These are phyloP conservation scores for Pichia insulana DNA, from an alignment of 805 yeast species.

Conservation along the genomic window DNA sequence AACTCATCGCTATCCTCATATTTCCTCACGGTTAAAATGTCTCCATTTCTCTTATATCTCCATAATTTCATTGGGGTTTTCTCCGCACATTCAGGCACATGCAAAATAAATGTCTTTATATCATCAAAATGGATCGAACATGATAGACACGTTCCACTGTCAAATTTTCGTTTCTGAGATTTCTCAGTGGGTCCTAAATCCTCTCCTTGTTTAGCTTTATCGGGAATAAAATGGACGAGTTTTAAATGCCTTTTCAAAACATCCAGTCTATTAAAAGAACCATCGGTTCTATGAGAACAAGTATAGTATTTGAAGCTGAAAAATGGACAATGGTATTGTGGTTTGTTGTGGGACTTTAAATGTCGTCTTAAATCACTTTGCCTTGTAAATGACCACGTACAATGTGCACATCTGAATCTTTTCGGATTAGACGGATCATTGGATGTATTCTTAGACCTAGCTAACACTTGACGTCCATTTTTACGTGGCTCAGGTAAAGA, in stretches of 20 bases:
- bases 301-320: conserved; percentile 55
- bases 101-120: conserved; percentile 52
- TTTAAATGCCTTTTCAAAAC: conserved; percentile 66
- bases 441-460: conserved; percentile 3
- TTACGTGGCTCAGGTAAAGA: not conserved
- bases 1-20: conserved; percentile 8
- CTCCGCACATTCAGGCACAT: conserved; percentile 54
- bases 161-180: conserved; percentile 17
- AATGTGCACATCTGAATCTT: conserved; percentile 33
- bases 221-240: conserved; percentile 55
- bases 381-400: conserved; percentile 65
- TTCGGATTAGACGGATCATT: conserved; percentile 6
- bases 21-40: conserved; percentile 22
- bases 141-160: conserved; percentile 59
- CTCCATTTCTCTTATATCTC: conserved; percentile 27
- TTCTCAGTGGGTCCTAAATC: not conserved
- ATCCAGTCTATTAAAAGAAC: conserved; percentile 65
- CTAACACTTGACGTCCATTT: not conserved
- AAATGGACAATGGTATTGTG: conserved; percentile 64
- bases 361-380: conserved; percentile 65
- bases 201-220: not conserved
- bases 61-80: conserved; percentile 28
- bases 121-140: conserved; percentile 50
- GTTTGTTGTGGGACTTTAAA: conserved; percentile 54
- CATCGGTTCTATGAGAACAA: conserved; percentile 65